Percentiles rank a stretch among this genome's conserved stretches.
phyloP scores from a whole-genome alignment of 2,329 filamentous ascomycete genomes.

The Aspergillus sp. region DNA sequence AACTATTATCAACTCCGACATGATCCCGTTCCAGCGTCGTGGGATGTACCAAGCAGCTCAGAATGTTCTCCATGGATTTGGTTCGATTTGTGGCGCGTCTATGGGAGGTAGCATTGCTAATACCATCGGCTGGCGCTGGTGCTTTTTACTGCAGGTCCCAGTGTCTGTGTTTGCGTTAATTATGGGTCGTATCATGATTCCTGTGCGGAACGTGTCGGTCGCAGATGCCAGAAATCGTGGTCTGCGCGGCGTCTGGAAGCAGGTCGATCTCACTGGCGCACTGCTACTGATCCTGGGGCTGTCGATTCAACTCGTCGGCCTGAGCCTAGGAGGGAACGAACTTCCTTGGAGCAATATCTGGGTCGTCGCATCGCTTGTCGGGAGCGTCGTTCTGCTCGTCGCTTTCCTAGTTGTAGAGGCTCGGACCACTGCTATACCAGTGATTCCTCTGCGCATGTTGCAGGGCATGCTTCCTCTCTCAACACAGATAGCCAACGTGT shows the following conservation, averaged over 20 bases:
- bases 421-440: conserved; percentile 42
- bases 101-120: conserved; percentile 47
- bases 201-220: conserved; percentile 38
- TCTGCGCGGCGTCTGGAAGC: conserved; percentile 48
- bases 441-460: conserved; percentile 53
- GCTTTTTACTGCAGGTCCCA: conserved; percentile 62
- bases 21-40: conserved; percentile 72
- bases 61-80: conserved; percentile 62
- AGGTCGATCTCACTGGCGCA: conserved; percentile 60
- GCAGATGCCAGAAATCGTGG: conserved; percentile 20
- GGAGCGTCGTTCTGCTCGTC: conserved; percentile 37
- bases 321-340: conserved; percentile 48
- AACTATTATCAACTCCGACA: conserved; percentile 69
- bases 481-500: conserved; percentile 60
- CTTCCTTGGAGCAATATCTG: conserved; percentile 44
- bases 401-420: conserved; percentile 43
- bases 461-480: conserved; percentile 55
- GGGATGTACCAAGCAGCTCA: conserved; percentile 68
- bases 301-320: conserved; percentile 52
- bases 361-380: conserved; percentile 41
- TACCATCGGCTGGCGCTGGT: conserved; percentile 48
- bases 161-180: conserved; percentile 56
- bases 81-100: conserved; percentile 57
- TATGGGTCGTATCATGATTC: conserved; percentile 55
- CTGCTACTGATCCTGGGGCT: conserved; percentile 58